phyloP scores from a whole-genome alignment of 345 rosid species.

The Physaria fendleri region DNA sequence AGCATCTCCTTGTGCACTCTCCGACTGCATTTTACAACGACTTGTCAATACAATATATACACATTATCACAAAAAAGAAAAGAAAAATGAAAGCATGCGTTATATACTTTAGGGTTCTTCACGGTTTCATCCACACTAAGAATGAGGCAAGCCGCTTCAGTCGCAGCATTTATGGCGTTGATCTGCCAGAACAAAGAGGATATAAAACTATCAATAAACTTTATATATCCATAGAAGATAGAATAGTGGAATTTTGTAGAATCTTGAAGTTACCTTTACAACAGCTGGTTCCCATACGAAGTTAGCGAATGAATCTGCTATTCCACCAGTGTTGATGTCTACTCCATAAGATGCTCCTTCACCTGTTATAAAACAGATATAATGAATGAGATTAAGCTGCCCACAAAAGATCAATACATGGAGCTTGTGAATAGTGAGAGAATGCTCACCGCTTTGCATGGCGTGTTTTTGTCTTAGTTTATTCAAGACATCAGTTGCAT shows the following conservation, averaged over 20 bases:
- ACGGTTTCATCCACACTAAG: constrained; percentile 97
- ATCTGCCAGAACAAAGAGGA: constrained; percentile 40
- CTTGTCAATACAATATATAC: neutral
- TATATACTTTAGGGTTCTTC: constrained; percentile 89
- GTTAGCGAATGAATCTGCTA: constrained; percentile 89
- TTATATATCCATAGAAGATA: neutral
- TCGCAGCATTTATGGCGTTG: constrained; percentile 97
- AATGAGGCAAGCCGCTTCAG: constrained; percentile 96
- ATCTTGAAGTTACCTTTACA: constrained; percentile 55
- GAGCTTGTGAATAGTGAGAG: neutral
- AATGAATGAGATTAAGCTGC: neutral
- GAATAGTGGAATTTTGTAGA: neutral
- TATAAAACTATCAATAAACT: neutral
- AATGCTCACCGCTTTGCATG: constrained; percentile 63
- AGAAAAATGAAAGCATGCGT: neutral
- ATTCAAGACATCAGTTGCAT: constrained; percentile 97
- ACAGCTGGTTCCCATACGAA: constrained; percentile 99
- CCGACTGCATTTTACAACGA: constrained; percentile 50
- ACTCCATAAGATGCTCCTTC: constrained; percentile 94
- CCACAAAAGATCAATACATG: neutral
- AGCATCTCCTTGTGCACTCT: constrained; percentile 98
- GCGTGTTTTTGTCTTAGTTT: constrained; percentile 96
- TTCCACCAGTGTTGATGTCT: constrained; percentile 92
- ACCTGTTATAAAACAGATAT: constrained; percentile 36
- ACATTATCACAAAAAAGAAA: neutral